Evolutionary conservation across 1,284 basidiomycete genomes (phyloP), one percentile per base, ranked within the genome.

Genomic region (Puccinia coronata): DNA sequence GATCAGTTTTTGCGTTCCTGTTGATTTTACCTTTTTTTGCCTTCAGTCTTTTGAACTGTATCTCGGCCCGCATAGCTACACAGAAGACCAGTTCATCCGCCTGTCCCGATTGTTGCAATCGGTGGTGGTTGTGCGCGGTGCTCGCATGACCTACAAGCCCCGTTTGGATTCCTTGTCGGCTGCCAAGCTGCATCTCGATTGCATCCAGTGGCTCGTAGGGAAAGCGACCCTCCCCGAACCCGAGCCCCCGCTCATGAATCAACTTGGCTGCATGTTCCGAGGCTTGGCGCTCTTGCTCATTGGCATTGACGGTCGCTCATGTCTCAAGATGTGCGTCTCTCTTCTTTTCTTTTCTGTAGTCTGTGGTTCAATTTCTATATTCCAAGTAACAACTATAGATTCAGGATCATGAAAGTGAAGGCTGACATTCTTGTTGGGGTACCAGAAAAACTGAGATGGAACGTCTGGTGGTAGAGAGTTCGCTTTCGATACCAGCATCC

Each of bases 91-190:
- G 3, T 85, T 85, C 82, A 76, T 86, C 9, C 83, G 83, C 25
- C 82, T 86, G 2, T 84, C 82, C 2, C 82, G 84, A 18, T 82
- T 84, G 41, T 71, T 85, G 16, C 83, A 83, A 11, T 84, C 84
- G 20, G 82, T 82, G 0, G 77, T 86, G 23, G 83, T 86, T 23
- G 81, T 85, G 11, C 83, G 84, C n/a, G 85, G 85, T n/a, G 83
- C 84, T 0, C 83, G 84, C 23, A 83, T 86, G 72, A 84, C 83
- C 12, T 82, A 84, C n/a, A 74, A 83, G 39, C 78, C 82, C 53
- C 82, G 82, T 69, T 83, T 86, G 57, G 82, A 84, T 71, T 63
- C 83, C 0, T 53, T 80, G 51, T 83, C 83, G 11, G 81, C 84
- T n/a, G 82, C 84, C 36, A 82, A 83, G 31, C 80, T 86, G 49